Evolutionary conservation across 768 basidiomycete genomes (phyloP), one percentile per base, ranked within the genome.

Genomic region (Tulasnella sp.): DNA sequence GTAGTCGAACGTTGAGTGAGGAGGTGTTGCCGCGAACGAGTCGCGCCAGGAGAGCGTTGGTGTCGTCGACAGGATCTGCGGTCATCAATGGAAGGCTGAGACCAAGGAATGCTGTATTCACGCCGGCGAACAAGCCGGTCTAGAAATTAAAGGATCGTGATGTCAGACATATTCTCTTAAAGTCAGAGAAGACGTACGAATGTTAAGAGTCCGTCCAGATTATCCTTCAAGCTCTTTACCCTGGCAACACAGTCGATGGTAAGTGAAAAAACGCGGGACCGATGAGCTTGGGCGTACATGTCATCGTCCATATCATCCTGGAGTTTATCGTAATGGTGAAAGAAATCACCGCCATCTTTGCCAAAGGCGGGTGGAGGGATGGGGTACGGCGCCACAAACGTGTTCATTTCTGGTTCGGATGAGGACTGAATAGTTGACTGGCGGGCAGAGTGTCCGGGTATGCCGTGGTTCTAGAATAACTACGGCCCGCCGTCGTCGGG

Each of bases 101-200:
- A 1, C 31, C 64, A 28, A 80, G 74, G 79, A 80, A 80, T 20
- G 44, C 72, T n/a, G 42, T 80, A 46, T 80, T 80, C 20, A 80
- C 74, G 18, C 79, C 79, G 11, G 79, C 74, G 72, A 80, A 80
- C 20, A 80, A 34, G 72, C 79, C 79, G 28, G 79, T 72, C 79
- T 80, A 42, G 18, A 11, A 40, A 58, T 6, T 18, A 37, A 31
- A 7, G 9, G 0, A 7, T 37, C 11, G 46, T 18, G 12, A 6
- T 69, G 34, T 75, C 14, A 41, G 18, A 24, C 44, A 75, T 28
- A 24, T 75, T 16, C 41, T 34, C 48, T 74, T 6, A 74, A 11
- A 28, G 40, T 11, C 14, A 44, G 20, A 16, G 44, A 34, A 11
- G 31, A 75, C 74, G 16, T 75, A 75, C 74, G 40, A 75, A 75